phyloP scores from a whole-genome alignment of 441 rosid genomes.

The Corymbia citriodora region DNA sequence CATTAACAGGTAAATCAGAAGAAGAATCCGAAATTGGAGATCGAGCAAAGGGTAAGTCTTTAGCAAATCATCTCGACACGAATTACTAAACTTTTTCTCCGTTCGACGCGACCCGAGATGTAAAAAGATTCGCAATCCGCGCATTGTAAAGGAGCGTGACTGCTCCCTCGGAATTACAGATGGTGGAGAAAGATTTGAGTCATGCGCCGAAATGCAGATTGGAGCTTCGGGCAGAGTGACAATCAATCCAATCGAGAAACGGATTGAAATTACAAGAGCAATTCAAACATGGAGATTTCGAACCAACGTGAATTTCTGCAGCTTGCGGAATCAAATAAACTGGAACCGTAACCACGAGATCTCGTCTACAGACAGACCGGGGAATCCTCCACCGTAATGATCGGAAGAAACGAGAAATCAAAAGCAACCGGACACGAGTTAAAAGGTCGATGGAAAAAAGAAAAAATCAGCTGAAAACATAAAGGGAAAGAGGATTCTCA shows the following conservation, averaged over 20 bases:
- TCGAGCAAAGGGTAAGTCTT: not conserved
- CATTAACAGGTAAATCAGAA: not conserved
- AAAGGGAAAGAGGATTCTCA: not conserved
- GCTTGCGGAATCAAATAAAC: not conserved
- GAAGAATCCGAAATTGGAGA: not conserved
- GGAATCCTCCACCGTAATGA: not conserved
- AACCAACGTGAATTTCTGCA: not conserved
- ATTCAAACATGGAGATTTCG: not conserved
- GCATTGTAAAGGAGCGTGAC: not conserved
- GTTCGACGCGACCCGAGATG: not conserved
- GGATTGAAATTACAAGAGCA: not conserved
- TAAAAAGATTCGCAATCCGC: not conserved
- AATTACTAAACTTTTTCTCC: not conserved
- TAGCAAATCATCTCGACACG: not conserved
- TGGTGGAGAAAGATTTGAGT: not conserved
- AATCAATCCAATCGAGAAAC: not conserved
- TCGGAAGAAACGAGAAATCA: not conserved
- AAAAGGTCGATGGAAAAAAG: not conserved
- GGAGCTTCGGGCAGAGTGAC: not conserved
- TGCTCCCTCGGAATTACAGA: not conserved
- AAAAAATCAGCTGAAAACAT: not conserved
- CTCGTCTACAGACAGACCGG: not conserved
- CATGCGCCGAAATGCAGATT: not conserved
- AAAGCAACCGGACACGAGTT: not conserved
- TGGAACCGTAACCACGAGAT: not conserved